These are phyloP conservation scores for Brassica nigra DNA, from an alignment of 345 rosid genomes.

Conservation along the genomic window DNA sequence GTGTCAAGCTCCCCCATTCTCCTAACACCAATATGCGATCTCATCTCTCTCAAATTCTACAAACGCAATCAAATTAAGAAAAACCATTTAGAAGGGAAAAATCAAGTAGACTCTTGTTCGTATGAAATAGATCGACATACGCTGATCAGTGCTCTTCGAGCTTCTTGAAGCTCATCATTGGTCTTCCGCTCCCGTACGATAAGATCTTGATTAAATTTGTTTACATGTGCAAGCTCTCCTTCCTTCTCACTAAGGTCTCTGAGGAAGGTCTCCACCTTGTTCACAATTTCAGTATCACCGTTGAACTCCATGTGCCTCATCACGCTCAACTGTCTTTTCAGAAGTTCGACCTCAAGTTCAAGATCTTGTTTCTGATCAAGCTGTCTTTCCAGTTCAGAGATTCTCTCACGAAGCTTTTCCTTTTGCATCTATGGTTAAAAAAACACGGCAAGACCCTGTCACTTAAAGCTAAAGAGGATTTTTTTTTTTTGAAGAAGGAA, in stretches of 20 bases:
- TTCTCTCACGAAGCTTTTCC: constrained; percentile 68
- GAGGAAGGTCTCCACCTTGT: constrained; percentile 60
- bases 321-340: constrained; percentile 65
- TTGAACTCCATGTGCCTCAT: constrained; percentile 73
- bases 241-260: constrained; percentile 82
- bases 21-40: constrained; percentile 63
- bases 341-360: constrained; percentile 76
- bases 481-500: constrained; percentile 25
- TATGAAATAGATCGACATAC: constrained; percentile 46
- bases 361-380: constrained; percentile 83
- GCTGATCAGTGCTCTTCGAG: constrained; percentile 78
- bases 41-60: constrained; percentile 48
- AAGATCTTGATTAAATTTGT: constrained; percentile 76
- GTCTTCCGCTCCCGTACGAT: constrained; percentile 76
- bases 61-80: constrained; percentile 27
- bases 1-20: constrained; percentile 96
- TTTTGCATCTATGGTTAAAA: constrained; percentile 62
- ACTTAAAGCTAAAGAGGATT: constrained; percentile 29
- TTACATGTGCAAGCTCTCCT: constrained; percentile 68
- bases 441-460: constrained; percentile 28
- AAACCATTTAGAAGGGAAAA: not conserved
- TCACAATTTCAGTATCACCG: constrained; percentile 64
- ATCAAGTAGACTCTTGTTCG: constrained; percentile 6
- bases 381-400: constrained; percentile 65
- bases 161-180: constrained; percentile 94